A percentile compares a stretch with the other conserved stretches of the same genome.
Conservation (phyloP, 805 yeast species). For the Sungouiella blattae region DNA sequence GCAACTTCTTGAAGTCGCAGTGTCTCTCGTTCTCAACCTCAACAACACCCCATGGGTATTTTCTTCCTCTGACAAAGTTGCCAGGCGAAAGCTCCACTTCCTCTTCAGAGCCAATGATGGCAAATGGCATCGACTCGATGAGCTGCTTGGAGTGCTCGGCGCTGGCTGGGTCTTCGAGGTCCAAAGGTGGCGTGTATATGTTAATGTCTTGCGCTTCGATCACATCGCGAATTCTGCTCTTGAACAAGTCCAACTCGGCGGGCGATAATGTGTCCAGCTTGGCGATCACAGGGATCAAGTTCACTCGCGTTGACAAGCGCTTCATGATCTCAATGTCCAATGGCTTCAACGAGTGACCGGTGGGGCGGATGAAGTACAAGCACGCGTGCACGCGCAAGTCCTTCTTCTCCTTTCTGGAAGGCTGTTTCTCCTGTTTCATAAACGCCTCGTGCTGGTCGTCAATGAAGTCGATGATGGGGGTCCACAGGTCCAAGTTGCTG, state of each 20-base stretch:
- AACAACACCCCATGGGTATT: constrained; percentile 88
- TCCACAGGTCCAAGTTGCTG: constrained; percentile 83
- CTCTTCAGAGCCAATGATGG: constrained; percentile 74
- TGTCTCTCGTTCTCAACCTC: constrained; percentile 84
- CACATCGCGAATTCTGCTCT: constrained; percentile 72
- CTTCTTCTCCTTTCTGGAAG: constrained; percentile 58
- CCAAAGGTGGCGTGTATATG: constrained; percentile 82
- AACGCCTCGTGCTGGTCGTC: constrained; percentile 87
- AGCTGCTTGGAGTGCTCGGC: constrained; percentile 78
- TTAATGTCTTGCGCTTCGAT: constrained; percentile 81
- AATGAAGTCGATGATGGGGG: constrained; percentile 79
- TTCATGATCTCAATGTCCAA: constrained; percentile 88
- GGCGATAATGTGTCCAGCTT: constrained; percentile 83
- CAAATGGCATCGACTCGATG: constrained; percentile 84
- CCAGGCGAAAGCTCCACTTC: constrained; percentile 65
- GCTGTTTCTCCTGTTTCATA: constrained; percentile 94
- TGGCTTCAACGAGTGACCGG: constrained; percentile 84
- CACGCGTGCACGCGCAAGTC: constrained; percentile 91
- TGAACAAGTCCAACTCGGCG: constrained; percentile 63
- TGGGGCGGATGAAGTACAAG: constrained; percentile 85
- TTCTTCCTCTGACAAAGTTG: constrained; percentile 67
- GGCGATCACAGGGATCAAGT: constrained; percentile 85
- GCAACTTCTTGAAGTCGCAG: constrained; percentile 79
- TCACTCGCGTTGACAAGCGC: constrained; percentile 72
- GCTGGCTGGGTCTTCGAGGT: constrained; percentile 67